Percentiles rank a stretch among this genome's conserved stretches.
These are phyloP conservation scores for Rosa chinensis DNA, from an alignment of 306 rosid species.

Conservation along the genomic window DNA sequence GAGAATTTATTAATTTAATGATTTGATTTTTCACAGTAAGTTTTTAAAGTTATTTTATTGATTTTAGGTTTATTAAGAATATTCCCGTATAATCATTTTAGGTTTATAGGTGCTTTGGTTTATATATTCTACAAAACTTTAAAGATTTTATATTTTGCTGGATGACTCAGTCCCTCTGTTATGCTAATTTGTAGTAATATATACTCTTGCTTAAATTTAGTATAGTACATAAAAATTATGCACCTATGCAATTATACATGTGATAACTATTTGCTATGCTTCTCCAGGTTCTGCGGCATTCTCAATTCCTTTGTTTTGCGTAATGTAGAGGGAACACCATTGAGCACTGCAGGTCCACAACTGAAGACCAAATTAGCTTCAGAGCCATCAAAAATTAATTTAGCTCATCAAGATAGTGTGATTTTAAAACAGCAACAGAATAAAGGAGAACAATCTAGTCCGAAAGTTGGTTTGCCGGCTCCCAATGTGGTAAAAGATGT, in stretches of 20 bases:
- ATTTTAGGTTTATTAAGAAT: background rate
- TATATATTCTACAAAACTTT: background rate
- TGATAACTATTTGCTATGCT: constrained; percentile 15
- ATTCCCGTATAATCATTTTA: background rate
- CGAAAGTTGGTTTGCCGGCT: constrained; percentile 43
- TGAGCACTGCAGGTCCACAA: constrained; percentile 37
- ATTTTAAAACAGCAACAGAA: constrained; percentile 37
- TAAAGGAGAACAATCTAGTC: constrained; percentile 36
- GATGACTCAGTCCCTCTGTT: too few relatives aligned
- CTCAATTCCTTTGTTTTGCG: constrained; percentile 66
- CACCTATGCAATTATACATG: background rate
- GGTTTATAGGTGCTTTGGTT: background rate
- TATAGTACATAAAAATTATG: too few relatives aligned
- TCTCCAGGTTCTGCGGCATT: constrained; percentile 79
- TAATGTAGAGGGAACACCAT: constrained; percentile 44
- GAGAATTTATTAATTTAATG: background rate
- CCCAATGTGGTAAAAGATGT: constrained; percentile 54
- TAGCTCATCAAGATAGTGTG: constrained; percentile 18
- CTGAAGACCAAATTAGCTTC: constrained; percentile 35
- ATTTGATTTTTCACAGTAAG: background rate
- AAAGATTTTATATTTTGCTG: too few relatives aligned
- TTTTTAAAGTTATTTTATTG: background rate
- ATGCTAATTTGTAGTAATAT: too few relatives aligned
- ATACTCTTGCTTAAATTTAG: too few relatives aligned
- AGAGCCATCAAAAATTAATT: constrained; percentile 41